phyloP scores from a whole-genome alignment of 768 basidiomycete genomes.

The Naganishia antarctica region DNA sequence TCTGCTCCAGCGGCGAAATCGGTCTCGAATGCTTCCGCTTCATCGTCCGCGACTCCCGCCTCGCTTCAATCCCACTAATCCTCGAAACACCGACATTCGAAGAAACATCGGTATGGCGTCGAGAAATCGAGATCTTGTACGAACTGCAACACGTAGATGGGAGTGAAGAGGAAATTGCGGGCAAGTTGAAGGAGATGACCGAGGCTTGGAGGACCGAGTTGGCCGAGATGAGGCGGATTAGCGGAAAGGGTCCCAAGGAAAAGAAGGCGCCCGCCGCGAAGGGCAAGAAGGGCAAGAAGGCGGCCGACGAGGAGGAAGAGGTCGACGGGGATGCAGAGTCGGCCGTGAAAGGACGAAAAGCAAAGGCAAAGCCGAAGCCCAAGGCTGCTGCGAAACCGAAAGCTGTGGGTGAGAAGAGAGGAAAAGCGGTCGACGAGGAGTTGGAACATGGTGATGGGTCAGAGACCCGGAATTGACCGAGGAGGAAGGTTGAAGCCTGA shows the following conservation, averaged over 20 bases:
- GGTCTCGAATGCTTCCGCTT: conserved; percentile 61
- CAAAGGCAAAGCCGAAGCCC: conserved; percentile 4
- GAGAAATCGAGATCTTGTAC: conserved; percentile 65
- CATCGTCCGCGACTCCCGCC: conserved; percentile 65
- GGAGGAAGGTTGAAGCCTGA: conserved; percentile 1
- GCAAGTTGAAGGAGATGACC: conserved; percentile 35
- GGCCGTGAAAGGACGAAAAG: neutral
- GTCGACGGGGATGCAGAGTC: neutral
- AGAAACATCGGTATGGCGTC: conserved; percentile 63
- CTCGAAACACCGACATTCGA: conserved; percentile 76
- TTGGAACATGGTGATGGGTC: conserved; percentile 7
- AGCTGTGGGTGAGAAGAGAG: conserved; percentile 10
- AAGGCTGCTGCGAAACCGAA: conserved; percentile 5
- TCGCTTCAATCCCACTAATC: conserved; percentile 68
- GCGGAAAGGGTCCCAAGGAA: conserved; percentile 25
- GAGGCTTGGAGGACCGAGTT: conserved; percentile 37
- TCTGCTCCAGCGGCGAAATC: conserved; percentile 64
- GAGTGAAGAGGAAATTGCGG: conserved; percentile 34
- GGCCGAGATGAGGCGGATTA: conserved; percentile 35
- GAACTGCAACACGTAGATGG: conserved; percentile 45
- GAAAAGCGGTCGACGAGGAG: conserved; percentile 10
- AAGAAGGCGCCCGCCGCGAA: conserved; percentile 36
- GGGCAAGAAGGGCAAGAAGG: conserved; percentile 25
- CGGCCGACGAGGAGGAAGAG: neutral
- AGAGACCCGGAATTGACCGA: conserved; percentile 13